Percentiles rank a stretch among this genome's conserved stretches.
Evolutionary conservation across 2,329 filamentous ascomycete species (phyloP).

Genomic region (Neofusicoccum sp.): DNA sequence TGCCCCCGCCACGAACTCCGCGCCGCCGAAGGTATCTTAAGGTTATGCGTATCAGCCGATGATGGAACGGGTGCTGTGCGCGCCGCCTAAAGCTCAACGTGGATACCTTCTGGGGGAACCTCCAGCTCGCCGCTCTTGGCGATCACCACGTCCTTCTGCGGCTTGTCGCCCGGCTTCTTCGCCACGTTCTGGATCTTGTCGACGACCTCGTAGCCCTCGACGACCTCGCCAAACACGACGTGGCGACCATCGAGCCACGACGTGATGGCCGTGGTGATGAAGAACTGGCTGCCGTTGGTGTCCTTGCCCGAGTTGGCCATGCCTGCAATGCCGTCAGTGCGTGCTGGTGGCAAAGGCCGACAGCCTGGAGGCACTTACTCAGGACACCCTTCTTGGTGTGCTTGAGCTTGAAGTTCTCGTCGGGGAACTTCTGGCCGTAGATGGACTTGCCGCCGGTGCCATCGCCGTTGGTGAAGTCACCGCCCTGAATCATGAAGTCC

Average conservation of each 20-base stretch:
- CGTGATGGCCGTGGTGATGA: slow-evolving; percentile 67
- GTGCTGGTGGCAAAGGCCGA: slow-evolving; percentile 80
- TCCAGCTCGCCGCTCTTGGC: slow-evolving; percentile 79
- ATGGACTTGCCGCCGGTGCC: slow-evolving; percentile 85
- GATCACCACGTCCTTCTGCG: slow-evolving; percentile 69
- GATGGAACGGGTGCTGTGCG: slow-evolving; percentile 30
- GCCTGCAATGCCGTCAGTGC: slow-evolving; percentile 48
- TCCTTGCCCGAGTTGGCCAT: slow-evolving; percentile 69
- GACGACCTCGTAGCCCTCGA: slow-evolving; percentile 80
- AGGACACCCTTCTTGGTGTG: slow-evolving; percentile 83
- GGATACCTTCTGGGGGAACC: slow-evolving; percentile 88
- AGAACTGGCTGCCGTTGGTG: slow-evolving; percentile 71
- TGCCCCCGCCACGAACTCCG: slow-evolving; percentile 34
- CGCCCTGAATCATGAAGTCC: slow-evolving; percentile 88
- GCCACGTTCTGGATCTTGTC: slow-evolving; percentile 72
- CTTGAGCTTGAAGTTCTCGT: slow-evolving; percentile 95
- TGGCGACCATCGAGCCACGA: slow-evolving; percentile 74
- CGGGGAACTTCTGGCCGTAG: slow-evolving; percentile 78
- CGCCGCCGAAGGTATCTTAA: slow-evolving; percentile 47
- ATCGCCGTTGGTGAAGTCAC: slow-evolving; percentile 81
- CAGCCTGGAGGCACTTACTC: slow-evolving; percentile 70
- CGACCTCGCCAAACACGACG: slow-evolving; percentile 84
- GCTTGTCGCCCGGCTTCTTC: slow-evolving; percentile 68
- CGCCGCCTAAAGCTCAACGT: slow-evolving; percentile 70
- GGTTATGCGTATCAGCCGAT: slow-evolving; percentile 41